Base-by-base conservation (phyloP, 2,329 filamentous ascomycete species). In the Fusarium tjaetaba region DNA sequence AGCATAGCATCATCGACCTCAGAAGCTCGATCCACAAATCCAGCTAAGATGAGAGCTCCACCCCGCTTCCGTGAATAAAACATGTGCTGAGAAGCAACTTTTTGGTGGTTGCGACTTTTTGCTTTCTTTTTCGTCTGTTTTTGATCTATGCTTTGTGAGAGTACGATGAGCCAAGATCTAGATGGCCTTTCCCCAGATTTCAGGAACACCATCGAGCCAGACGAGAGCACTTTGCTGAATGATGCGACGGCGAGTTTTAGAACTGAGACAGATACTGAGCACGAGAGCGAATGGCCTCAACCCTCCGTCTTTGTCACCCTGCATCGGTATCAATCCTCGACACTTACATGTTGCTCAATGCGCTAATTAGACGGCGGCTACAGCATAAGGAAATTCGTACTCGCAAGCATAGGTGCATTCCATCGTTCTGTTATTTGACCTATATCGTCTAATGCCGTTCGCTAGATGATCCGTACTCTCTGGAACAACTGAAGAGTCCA, bases 361-460 rank as follows among this genome's bases (percentile, higher is more conserved):
- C 1, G 32, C 46, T 52, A 10, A 61, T 10, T 1, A 5, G 1
- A 15, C 4, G 7, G 24, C 4, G 8, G 20, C 1, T 6, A 2
- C 4, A 65, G 62, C 18, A 62, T 66, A 34, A 34, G 63, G 3
- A 66, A 64, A n/a, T 66, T 66, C 56, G 63, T 66, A 1, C 30
- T 63, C 2, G 63, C 63, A 55, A 66, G 63, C 24, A 63, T 66
- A 48, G 63, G 63, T 65, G 36, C 7, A 30, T 24, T 20, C 11
- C 34, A 22, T 10, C 7, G 24, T 13, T 9, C 22, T 13, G 9
- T 18, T 11, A 4, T 18, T 5, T 6, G 15, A 18, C 16, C 1
- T 14, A 5, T 2, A 15, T 22, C 15, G 7, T 15, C 32, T 55
- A 13, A 61, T 11, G 7, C 24, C 5, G 1, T n/a, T 10, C 6